Base-by-base conservation (phyloP, 441 rosid species). In the California macrophylla region DNA sequence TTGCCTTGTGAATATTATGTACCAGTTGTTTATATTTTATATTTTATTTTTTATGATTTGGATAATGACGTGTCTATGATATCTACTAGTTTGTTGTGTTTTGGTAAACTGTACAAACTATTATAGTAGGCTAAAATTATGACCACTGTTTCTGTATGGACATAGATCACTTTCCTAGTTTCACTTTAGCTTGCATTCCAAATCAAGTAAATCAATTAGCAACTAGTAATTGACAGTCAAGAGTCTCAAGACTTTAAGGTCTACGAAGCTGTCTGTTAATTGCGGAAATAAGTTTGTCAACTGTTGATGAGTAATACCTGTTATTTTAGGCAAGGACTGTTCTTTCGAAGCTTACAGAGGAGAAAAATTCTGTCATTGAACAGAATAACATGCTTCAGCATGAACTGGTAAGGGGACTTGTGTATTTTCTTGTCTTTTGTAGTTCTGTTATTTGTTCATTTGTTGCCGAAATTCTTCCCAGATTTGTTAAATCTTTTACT, bases 261-360 rank as follows among this genome's bases (percentile, higher is more conserved):
- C 21, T 16, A 50, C 8, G 21, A 50, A 16, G 58, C 1, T 50
- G 58, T 50, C 21, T 50, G 23, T 4, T 50, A 16, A 16, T n/a
- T 50, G 18, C 6, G 58, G 24, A 5, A 52, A 18, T 52, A 52
- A 52, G 60, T 18, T 18, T 18, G 60, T 4, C 21, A 52, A 9
- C 2, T 5, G 6, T 52, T 52, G 21, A 52, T 38, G 54, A 56
- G 50, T 34, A 38, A 30, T 66, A 45, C 67, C 66, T 76, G 50
- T 75, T 34, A 56, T 78, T 76, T 78, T 84, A 93, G 98, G 85
- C 82, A n/a, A 77, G 80, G 61, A 76, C 76, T 72, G 81, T 87
- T 54, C 73, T 90, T 78, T 71, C 82, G 34, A 89, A 80, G 83
- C 85, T 93, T 69, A 85, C 85, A 0, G 85, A 85, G 71, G 98